These are phyloP conservation scores for Dendrocalamus sinicus DNA, from an alignment of 176 grass and related monocot genomes.

Conservation along the genomic window DNA sequence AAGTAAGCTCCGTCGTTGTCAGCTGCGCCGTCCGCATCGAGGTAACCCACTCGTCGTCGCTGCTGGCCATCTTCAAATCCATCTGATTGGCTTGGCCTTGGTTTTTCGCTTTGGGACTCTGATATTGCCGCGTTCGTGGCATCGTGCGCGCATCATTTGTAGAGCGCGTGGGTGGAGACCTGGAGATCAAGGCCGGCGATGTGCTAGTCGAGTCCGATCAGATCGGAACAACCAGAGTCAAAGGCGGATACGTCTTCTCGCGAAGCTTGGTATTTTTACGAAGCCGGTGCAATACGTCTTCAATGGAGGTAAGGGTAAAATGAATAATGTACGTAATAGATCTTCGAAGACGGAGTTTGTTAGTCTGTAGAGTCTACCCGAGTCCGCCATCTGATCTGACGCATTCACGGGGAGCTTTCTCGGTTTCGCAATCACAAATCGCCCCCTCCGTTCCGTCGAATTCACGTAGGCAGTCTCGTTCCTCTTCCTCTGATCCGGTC, in stretches of 20 bases:
- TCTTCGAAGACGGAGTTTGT: background rate
- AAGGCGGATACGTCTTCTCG: background rate
- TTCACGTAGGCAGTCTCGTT: conserved; percentile 6
- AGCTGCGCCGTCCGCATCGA: background rate
- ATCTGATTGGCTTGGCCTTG: background rate
- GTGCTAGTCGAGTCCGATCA: background rate
- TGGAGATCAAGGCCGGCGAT: background rate
- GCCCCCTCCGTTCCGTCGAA: background rate
- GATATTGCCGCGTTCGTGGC: too few species aligned
- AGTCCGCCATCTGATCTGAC: background rate
- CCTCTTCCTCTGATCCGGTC: conserved; percentile 33
- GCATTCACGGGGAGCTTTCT: background rate
- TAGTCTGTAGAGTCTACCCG: background rate
- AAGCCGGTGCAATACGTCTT: accelerated
- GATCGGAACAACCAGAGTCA: background rate
- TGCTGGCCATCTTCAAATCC: background rate
- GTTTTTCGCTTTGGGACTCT: background rate
- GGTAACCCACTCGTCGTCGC: background rate
- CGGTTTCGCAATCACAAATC: background rate
- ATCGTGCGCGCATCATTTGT: background rate
- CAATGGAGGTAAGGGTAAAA: accelerated
- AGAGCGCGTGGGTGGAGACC: background rate
- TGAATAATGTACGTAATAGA: accelerated
- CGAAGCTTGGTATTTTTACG: background rate
- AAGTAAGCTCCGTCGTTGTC: background rate